Base-by-base conservation (phyloP, 1,284 basidiomycete genomes). In the Cutaneotrichosporon sp. region DNA sequence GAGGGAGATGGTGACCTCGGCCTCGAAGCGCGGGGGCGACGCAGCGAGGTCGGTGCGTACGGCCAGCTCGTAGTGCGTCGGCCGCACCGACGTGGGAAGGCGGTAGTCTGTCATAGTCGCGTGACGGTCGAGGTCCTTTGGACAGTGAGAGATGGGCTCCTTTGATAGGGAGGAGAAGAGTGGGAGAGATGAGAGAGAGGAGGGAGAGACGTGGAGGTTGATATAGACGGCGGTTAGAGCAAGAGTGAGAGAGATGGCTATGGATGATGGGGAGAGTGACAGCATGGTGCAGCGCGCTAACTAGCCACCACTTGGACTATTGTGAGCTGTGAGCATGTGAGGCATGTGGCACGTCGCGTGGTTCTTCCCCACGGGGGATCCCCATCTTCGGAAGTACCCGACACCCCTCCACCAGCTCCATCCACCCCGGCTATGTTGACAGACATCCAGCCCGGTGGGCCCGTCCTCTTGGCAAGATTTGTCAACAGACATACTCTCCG, bases 21-120 rank as follows among this genome's bases (percentile, higher is more conserved):
- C 95, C 42, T 86, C 83, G 75, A 94, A 97, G 22, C 67, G 59
- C 22, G 73, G 74, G n/a, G 80, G 84, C 55, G 86, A 82, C 25
- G 84, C 83, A 64, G 89, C 84, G 55, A 97, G 84, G 79, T 95
- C 90, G 4, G 94, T 95, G 76, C 82, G 88, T 79, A 95, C 82
- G 50, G 87, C 88, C 57, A 97, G 79, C 70, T 83, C 90, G 80
- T 97, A 97, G 79, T 95, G 91, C 24, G 71, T 55, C 16, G 55
- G 49, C 46, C 66, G 59, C 61, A 92, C 87, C 69, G 87, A 82
- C 8, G 84, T 84, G 14, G 91, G 91, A 53, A 95, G 85, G 68
- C 91, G 87, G 78, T 88, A 91, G 43, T 22, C 38, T 2, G 24
- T 43, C 22, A 43, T 36, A 2, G 24, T 6, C 8, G 25, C n/a